Evolutionary conservation across 1,284 basidiomycete genomes (phyloP).

Genomic region (Lentinula novae-zelandiae): DNA sequence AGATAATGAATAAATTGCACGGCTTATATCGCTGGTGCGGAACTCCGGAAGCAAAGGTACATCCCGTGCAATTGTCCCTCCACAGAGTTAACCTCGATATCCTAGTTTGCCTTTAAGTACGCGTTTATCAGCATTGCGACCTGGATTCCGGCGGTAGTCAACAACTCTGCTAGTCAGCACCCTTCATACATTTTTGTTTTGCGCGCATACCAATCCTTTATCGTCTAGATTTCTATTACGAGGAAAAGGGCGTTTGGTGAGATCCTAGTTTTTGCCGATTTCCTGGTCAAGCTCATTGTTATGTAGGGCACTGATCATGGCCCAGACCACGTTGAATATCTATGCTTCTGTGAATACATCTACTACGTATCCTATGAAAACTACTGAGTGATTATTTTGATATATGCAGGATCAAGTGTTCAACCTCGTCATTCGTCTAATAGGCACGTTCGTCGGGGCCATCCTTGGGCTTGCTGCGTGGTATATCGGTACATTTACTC

Average conservation of each 20-base stretch:
- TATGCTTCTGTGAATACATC: slow-evolving; percentile 36
- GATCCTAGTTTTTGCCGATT: slow-evolving; percentile 5
- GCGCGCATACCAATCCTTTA: not conserved
- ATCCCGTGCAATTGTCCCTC: slow-evolving; percentile 5
- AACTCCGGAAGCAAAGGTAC: slow-evolving; percentile 41
- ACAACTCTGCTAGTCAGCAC: slow-evolving; percentile 39
- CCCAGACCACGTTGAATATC: slow-evolving; percentile 60
- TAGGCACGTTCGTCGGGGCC: slow-evolving; percentile 42
- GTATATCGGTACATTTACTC: slow-evolving; percentile 42
- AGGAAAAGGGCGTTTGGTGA: slow-evolving; percentile 41
- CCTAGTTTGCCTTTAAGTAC: slow-evolving; percentile 55
- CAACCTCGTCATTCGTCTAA: slow-evolving; percentile 44
- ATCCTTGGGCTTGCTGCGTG: slow-evolving; percentile 52
- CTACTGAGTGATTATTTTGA: not conserved
- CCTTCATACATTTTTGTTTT: not conserved
- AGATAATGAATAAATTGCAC: slow-evolving; percentile 32
- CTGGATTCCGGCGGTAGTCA: slow-evolving; percentile 52
- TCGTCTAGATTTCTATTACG: slow-evolving; percentile 38
- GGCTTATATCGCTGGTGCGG: slow-evolving; percentile 36
- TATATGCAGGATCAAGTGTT: slow-evolving; percentile 46
- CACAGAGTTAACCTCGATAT: not conserved
- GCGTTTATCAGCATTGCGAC: slow-evolving; percentile 49
- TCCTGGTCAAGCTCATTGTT: not conserved
- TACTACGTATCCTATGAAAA: not conserved
- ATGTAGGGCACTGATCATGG: slow-evolving; percentile 62